Percentiles rank a stretch among this genome's conserved stretches.
Conservation (phyloP, 169 alveolate genomes). For the Theileria parva region DNA sequence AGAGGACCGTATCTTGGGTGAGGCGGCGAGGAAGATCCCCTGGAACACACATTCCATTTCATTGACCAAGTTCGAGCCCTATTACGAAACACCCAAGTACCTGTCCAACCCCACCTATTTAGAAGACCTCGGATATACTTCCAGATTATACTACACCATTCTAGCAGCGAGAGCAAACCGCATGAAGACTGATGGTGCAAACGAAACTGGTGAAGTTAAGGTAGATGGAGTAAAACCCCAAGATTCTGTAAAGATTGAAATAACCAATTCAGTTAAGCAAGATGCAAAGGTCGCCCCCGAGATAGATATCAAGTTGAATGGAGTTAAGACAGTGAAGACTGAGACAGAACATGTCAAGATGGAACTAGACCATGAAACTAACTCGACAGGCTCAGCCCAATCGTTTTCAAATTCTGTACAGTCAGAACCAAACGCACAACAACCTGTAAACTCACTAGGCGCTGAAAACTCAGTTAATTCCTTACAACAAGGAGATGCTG, state of each 20-base stretch:
- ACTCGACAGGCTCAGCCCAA: neutral
- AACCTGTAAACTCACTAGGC: neutral
- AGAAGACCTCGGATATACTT: slow-evolving; percentile 26
- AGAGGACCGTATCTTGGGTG: slow-evolving; percentile 77
- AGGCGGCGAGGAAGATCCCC: slow-evolving; percentile 70
- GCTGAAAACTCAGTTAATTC: neutral
- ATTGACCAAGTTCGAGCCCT: slow-evolving; percentile 86
- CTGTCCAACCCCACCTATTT: slow-evolving; percentile 57
- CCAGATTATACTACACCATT: slow-evolving; percentile 13
- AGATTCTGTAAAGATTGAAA: neutral
- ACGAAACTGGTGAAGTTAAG: neutral
- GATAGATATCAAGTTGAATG: neutral
- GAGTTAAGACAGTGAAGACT: neutral
- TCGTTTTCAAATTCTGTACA: neutral
- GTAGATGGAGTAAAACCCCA: neutral
- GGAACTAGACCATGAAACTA: neutral
- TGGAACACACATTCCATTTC: slow-evolving; percentile 81
- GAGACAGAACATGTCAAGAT: neutral
- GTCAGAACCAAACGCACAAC: neutral
- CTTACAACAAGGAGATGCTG: neutral
- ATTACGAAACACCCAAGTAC: slow-evolving; percentile 83
- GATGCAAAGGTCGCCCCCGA: neutral
- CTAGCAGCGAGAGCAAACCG: neutral
- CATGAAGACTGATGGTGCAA: neutral
- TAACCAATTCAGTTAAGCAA: neutral